phyloP scores from a whole-genome alignment of 129 eudicot genomes.

The Apium graveolens region DNA sequence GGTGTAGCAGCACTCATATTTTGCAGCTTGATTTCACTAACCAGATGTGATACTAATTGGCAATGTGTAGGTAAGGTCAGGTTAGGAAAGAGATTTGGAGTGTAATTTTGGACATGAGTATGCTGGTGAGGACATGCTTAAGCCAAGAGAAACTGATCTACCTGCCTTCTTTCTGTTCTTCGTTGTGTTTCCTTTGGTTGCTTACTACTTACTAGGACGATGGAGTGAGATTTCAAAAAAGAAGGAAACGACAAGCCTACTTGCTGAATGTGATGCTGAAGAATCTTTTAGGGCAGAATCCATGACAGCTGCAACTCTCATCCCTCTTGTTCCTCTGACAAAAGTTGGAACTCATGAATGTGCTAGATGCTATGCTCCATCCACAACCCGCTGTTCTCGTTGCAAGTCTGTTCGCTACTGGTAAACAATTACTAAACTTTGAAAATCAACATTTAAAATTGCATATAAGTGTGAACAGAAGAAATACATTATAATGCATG shows the following conservation, averaged over 20 bases:
- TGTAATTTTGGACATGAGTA: constrained; percentile 70
- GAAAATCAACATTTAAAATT: background rate
- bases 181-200: constrained; percentile 71
- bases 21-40: background rate
- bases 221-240: constrained; percentile 72
- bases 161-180: constrained; percentile 66
- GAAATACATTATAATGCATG: background rate
- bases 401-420: constrained; percentile 89
- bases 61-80: constrained; percentile 22
- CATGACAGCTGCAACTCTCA: constrained; percentile 46
- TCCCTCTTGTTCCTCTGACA: constrained; percentile 42
- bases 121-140: constrained; percentile 81
- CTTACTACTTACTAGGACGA: constrained; percentile 72
- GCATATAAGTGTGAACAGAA: background rate
- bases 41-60: background rate
- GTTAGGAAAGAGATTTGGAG: background rate
- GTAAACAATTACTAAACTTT: constrained; percentile 26
- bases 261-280: constrained; percentile 47
- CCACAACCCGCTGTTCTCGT: constrained; percentile 82
- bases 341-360: constrained; percentile 50
- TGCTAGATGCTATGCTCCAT: constrained; percentile 69
- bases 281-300: constrained; percentile 52
- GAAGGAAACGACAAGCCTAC: constrained; percentile 49
- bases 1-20: background rate
- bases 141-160: constrained; percentile 80